Base-by-base conservation (phyloP, 345 rosid genomes). In the Salix suchowensis region DNA sequence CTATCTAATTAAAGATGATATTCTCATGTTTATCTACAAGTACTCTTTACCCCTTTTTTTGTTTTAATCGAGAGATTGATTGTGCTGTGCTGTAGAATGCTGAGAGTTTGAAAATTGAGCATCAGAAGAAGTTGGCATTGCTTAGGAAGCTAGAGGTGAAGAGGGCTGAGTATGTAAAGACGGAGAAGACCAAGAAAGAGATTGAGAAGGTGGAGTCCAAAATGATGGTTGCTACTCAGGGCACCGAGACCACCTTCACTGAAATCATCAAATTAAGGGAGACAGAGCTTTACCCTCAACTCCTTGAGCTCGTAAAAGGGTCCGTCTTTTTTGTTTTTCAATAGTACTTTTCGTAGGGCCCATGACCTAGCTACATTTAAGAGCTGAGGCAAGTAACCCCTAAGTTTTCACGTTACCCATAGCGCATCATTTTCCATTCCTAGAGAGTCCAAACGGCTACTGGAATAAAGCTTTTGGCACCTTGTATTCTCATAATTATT, bases 251-350 rank as follows among this genome's bases (percentile, higher is more conserved):
- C 16, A 90, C 92, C 8, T 93, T 98, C 40, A 73, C 87, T 12
- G 99, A 93, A 85, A 96, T 96, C 79, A 77, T 91, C 84, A 91
- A 91, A 77, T 74, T 96, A 69, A 88, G 99, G 73, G 98, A 96
- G 68, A 85, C 88, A 0, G 89, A 93, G 79, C 94, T 96, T 8
- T 92, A 87, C 72, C 96, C 99, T 67, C 99, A 96, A 78, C 97
- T 96, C 52, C 79, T 93, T 23, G 92, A 96, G 75, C 90, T 93
- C 3, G 91, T 91, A 13, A 91, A 96, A 87, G 97, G 97, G 98
- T 93, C 68, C 82, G 94, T 42, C 58, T 32, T 40, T 2, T 36
- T 55, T 44, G 65, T n/a, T 14, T 23, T 64, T 12, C 61, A 50
- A 15, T 42, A 2, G 3, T 55, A 24, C 15, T 42, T 72, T 72